Conservation (phyloP, 305 asterid genomes). For the Solanum hybrid region DNA sequence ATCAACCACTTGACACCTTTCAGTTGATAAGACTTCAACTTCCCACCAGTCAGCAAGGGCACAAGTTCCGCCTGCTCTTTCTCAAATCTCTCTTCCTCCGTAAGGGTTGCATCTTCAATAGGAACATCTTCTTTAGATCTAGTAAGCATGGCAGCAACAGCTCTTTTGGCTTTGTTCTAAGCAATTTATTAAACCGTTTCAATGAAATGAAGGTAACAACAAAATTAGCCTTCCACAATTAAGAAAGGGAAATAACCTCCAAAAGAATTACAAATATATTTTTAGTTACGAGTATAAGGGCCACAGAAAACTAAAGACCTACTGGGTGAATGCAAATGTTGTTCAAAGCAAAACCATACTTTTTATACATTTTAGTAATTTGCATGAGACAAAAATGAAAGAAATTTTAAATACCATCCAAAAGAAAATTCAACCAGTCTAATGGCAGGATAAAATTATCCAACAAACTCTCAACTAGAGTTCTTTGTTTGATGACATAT, state of each 20-base stretch:
- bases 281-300: background rate
- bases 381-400: background rate
- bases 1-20: slow-evolving; percentile 99
- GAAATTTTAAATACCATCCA: background rate
- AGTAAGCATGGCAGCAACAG: slow-evolving; percentile 92
- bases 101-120: slow-evolving; percentile 52
- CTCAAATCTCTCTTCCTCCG: slow-evolving; percentile 57
- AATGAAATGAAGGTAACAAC: background rate
- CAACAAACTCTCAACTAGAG: background rate
- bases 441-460: background rate
- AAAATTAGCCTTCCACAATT: background rate
- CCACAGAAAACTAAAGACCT: background rate
- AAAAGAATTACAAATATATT: background rate
- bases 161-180: slow-evolving; percentile 81
- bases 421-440: background rate
- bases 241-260: background rate
- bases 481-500: background rate
- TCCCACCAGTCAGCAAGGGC: slow-evolving; percentile 90
- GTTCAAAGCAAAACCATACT: background rate
- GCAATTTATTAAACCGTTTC: background rate
- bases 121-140: slow-evolving; percentile 59
- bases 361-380: background rate
- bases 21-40: slow-evolving; percentile 73
- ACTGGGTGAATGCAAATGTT: background rate
- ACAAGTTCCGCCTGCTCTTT: slow-evolving; percentile 87